Evolutionary conservation across 1,284 basidiomycete species (phyloP), one percentile per base, ranked within the genome.

Genomic region (Grifola frondosa): DNA sequence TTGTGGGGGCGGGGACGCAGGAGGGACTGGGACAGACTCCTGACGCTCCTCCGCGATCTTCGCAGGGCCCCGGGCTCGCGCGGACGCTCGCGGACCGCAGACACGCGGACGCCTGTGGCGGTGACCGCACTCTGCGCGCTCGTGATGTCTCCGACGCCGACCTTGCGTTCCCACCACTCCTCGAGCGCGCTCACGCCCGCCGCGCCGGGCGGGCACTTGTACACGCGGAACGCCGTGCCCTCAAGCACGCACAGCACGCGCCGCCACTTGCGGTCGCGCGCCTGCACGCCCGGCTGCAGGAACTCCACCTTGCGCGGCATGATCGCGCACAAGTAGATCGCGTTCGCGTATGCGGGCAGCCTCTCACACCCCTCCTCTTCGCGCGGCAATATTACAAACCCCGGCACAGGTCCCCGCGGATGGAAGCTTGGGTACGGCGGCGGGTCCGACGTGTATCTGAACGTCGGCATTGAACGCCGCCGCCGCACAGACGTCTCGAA

Each of bases 291-390:
- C 0, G 94, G 91, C 12, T 78, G 70, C 1, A 68, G 72, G 62
- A 99, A 98, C 72, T 99, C 96, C 85, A 96, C 83, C 75, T 99
- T 99, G 39, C 91, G 81, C 5, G 89, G 88, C 70, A 99, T 78
- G 48, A 87, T 79, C 2, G 88, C 91, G 37, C 84, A 78, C 53
- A 99, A 81, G 62, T 92, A 87, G 12, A 98, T 81, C 32, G 71
- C 61, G 67, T 97, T 98, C 53, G 75, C 79, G 66, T 99, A 99
- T 2, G 57, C 31, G 0, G 97, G 96, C 3, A 99, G 74, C 30
- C 65, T 67, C 67, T 99, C 96, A 29, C 58, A 68, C 16, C 91
- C 96, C 60, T 97, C 95, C 53, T 87, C 83, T 22, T 74, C 71
- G 12, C 64, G 64, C 21, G 67, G 68, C 42, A 56, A 45, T 39